These are phyloP conservation scores for Leishmania lainsoni DNA, from an alignment of 208 protist species.

Conservation along the genomic window DNA sequence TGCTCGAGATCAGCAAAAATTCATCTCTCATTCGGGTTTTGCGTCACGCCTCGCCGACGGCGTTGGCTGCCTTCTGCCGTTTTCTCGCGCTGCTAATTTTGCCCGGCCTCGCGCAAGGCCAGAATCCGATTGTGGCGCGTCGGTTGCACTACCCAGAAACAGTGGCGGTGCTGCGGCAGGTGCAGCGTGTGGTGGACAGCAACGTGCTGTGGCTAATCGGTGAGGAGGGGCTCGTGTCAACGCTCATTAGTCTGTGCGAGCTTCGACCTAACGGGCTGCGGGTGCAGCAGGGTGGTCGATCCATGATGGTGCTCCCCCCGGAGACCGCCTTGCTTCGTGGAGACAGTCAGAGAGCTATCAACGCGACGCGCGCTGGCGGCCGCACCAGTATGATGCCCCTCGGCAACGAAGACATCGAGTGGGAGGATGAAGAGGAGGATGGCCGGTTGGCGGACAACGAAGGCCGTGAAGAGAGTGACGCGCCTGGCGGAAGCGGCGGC, in stretches of 20 bases:
- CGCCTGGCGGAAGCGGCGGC: constrained; percentile 17
- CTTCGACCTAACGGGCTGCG: constrained; percentile 39
- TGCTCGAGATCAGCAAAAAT: constrained; percentile 75
- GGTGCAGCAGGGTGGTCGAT: constrained; percentile 42
- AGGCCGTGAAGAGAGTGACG: constrained; percentile 12
- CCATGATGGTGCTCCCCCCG: constrained; percentile 33
- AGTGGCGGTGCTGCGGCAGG: constrained; percentile 51
- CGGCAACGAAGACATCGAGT: constrained; percentile 11
- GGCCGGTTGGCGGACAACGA: constrained; percentile 16
- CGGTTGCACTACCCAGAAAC: constrained; percentile 60
- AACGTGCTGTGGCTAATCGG: constrained; percentile 84
- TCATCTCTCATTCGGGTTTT: constrained; percentile 57
- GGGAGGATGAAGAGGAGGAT: constrained; percentile 37
- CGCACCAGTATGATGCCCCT: not conserved
- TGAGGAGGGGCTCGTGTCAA: constrained; percentile 50
- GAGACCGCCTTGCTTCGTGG: constrained; percentile 2
- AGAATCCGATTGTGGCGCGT: constrained; percentile 41
- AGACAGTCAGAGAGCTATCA: not conserved
- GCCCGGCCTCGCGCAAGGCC: constrained; percentile 47
- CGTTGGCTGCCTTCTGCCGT: constrained; percentile 61
- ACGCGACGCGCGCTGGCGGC: not conserved
- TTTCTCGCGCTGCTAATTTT: constrained; percentile 77
- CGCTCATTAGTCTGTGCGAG: constrained; percentile 70
- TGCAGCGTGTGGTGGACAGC: constrained; percentile 83
- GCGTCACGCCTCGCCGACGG: constrained; percentile 33